Evolutionary conservation across 164 flowering plant genomes (phyloP).

Genomic region (Taxillus chinensis): DNA sequence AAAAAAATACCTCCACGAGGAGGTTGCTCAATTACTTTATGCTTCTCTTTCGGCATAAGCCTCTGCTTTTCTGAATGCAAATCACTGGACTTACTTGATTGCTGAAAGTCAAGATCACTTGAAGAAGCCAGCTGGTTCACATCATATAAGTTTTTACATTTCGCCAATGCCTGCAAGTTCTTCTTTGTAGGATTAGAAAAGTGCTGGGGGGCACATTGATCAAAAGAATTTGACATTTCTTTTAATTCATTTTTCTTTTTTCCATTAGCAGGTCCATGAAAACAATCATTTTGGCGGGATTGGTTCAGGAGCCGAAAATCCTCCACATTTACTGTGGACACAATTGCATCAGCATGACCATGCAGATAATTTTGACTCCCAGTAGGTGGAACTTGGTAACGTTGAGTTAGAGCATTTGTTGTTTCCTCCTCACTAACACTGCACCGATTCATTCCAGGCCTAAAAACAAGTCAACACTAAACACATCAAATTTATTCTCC

Average conservation of each 20-base stretch:
- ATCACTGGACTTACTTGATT: slow-evolving; percentile 23
- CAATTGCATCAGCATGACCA: slow-evolving; percentile 18
- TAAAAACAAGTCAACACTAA: slow-evolving; percentile 10
- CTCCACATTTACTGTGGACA: slow-evolving; percentile 17
- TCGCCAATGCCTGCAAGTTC: slow-evolving; percentile 26
- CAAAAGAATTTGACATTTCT: slow-evolving; percentile 22
- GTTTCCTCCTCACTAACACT: slow-evolving; percentile 66
- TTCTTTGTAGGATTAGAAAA: slow-evolving; percentile 30
- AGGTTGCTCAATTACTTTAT: slow-evolving; percentile 17
- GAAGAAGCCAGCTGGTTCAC: slow-evolving; percentile 23
- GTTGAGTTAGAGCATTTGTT: slow-evolving; percentile 49
- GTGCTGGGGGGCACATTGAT: slow-evolving; percentile 17
- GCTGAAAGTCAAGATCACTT: slow-evolving; percentile 21
- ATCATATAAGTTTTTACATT: slow-evolving; percentile 37
- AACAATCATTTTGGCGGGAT: slow-evolving; percentile 15
- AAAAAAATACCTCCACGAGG: slow-evolving; percentile 44
- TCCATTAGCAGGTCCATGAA: slow-evolving; percentile 17
- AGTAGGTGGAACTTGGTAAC: slow-evolving; percentile 30
- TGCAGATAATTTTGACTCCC: slow-evolving; percentile 31
- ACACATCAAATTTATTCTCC: neutral
- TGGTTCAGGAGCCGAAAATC: slow-evolving; percentile 22
- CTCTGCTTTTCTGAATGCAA: slow-evolving; percentile 3
- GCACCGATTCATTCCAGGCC: slow-evolving; percentile 90
- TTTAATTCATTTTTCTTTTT: slow-evolving; percentile 41
- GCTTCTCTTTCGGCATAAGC: slow-evolving; percentile 34